Conservation (phyloP, 1,284 basidiomycete genomes). For the Ustilago lituana region DNA sequence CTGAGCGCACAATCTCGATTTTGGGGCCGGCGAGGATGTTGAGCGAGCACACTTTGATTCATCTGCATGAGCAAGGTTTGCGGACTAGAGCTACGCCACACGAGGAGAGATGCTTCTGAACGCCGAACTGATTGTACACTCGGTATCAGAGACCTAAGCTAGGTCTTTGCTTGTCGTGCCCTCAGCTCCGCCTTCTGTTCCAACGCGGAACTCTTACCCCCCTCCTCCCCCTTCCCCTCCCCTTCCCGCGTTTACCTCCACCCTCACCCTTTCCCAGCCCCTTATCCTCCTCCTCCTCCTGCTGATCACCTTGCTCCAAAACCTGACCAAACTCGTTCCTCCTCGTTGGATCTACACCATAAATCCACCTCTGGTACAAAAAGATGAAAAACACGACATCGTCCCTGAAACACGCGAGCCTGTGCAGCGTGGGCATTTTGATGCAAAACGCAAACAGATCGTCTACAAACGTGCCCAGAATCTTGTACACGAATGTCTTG, state of each 20-base stretch:
- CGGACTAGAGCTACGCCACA: too few relatives aligned
- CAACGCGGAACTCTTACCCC: conserved; percentile 14
- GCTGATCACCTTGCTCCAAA: conserved; percentile 30
- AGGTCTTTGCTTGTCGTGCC: conserved; percentile 5
- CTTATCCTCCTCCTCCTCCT: conserved; percentile 3
- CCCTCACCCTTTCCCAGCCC: conserved; percentile 9
- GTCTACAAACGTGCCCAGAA: conserved; percentile 83
- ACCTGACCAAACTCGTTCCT: conserved; percentile 92
- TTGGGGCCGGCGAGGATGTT: too few relatives aligned
- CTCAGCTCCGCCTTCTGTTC: conserved; percentile 30
- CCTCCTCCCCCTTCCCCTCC: not conserved
- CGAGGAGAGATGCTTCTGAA: too few relatives aligned
- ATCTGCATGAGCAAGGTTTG: too few relatives aligned
- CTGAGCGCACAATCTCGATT: too few relatives aligned
- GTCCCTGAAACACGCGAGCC: conserved; percentile 80
- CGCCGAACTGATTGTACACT: too few relatives aligned
- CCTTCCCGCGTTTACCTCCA: not conserved
- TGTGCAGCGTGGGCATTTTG: conserved; percentile 93
- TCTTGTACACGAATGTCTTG: conserved; percentile 97
- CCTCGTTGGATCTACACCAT: conserved; percentile 89
- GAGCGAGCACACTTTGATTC: too few relatives aligned
- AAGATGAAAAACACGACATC: conserved; percentile 67
- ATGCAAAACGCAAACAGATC: conserved; percentile 84
- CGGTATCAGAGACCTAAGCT: conserved; percentile 1
- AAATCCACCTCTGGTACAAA: conserved; percentile 83